phyloP scores from a whole-genome alignment of 768 basidiomycete species.

The Strobilomyces confusus region DNA sequence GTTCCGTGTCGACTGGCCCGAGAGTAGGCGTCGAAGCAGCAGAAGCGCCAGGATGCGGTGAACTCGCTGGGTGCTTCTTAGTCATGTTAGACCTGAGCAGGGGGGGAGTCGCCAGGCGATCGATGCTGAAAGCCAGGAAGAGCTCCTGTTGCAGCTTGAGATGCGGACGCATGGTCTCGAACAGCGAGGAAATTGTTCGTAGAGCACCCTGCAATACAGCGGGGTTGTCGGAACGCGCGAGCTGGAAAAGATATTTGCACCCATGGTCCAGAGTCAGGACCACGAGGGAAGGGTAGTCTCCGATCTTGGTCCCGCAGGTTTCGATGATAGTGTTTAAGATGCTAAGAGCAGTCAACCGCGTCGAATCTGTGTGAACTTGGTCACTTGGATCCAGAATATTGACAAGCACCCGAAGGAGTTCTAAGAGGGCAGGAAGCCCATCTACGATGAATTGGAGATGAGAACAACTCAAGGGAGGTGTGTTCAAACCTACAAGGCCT shows the following conservation, averaged over 20 bases:
- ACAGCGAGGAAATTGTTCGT: constrained; percentile 82
- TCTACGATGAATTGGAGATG: constrained; percentile 38
- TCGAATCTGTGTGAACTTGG: constrained; percentile 94
- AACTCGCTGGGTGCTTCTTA: constrained; percentile 36
- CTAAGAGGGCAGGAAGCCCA: constrained; percentile 88
- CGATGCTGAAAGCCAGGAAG: constrained; percentile 90
- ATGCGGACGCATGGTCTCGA: constrained; percentile 80
- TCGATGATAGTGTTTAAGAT: constrained; percentile 88
- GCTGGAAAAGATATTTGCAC: constrained; percentile 96
- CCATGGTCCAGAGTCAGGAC: constrained; percentile 81
- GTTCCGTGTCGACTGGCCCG: constrained; percentile 34
- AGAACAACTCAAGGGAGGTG: neutral
- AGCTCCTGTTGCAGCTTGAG: constrained; percentile 95
- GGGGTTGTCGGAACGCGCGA: constrained; percentile 86
- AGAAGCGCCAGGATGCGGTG: constrained; percentile 55
- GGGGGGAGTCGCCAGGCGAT: constrained; percentile 69
- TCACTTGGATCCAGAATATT: constrained; percentile 94
- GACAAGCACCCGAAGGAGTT: constrained; percentile 89
- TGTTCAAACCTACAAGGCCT: constrained; percentile 21
- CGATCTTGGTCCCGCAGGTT: constrained; percentile 71
- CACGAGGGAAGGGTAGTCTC: constrained; percentile 72
- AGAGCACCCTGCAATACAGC: constrained; percentile 76
- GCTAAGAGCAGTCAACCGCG: constrained; percentile 81
- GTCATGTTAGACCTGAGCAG: constrained; percentile 25
- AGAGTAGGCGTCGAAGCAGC: constrained; percentile 41